phyloP scores from a whole-genome alignment of 129 eudicot genomes.

The Artemisia tridentata region DNA sequence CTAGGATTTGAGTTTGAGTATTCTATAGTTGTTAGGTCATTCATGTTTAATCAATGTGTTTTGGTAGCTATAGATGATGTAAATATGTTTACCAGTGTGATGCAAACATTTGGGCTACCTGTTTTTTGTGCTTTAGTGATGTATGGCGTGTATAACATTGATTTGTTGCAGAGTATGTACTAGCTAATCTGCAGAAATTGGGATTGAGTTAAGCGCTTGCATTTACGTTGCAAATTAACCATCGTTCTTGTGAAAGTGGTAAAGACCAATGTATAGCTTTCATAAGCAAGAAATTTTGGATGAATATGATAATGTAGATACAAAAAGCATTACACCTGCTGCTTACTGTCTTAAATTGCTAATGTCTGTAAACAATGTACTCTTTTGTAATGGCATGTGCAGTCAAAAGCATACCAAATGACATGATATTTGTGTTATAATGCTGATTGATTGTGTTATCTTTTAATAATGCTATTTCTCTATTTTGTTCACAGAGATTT shows the following conservation, averaged over 20 bases:
- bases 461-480: slow-evolving; percentile 4
- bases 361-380: slow-evolving; percentile 9
- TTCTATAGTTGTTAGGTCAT: not conserved
- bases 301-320: not conserved
- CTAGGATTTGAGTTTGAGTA: not conserved
- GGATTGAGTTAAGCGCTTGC: not conserved
- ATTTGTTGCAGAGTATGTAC: not conserved
- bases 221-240: not conserved
- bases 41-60: not conserved
- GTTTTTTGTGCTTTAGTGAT: not conserved
- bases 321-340: not conserved
- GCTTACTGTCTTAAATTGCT: not conserved
- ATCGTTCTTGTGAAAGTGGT: slow-evolving; percentile 9
- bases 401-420: slow-evolving; percentile 10
- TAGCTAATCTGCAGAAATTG: not conserved
- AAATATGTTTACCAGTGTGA: not conserved
- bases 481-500: slow-evolving; percentile 51
- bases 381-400: not conserved
- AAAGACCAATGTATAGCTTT: not conserved
- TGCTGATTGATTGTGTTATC: not conserved
- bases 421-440: not conserved
- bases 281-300: not conserved
- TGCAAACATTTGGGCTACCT: not conserved
- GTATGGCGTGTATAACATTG: not conserved
- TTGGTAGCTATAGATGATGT: not conserved